Conservation (phyloP, 768 basidiomycete species). For the Hydnomerulius pinastri region DNA sequence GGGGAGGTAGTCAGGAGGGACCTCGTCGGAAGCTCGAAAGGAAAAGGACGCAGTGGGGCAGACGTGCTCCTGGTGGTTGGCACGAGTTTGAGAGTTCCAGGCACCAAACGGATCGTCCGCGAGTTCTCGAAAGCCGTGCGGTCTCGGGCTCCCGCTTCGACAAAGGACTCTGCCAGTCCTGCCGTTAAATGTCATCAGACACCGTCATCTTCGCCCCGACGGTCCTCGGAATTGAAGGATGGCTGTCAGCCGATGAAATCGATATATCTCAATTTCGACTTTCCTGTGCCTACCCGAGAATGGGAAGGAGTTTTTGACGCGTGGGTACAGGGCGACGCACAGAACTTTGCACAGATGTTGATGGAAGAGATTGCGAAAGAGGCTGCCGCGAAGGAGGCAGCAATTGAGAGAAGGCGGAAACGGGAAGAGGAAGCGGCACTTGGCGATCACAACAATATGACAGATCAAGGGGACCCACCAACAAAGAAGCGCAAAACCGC, state of each 20-base stretch:
- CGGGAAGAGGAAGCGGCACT: conserved; percentile 48
- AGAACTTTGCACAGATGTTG: conserved; percentile 68
- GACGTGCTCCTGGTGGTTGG: conserved; percentile 89
- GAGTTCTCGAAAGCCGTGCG: conserved; percentile 82
- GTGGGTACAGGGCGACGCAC: conserved; percentile 89
- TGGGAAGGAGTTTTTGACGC: conserved; percentile 92
- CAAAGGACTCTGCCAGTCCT: conserved; percentile 30
- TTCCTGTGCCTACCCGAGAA: conserved; percentile 80
- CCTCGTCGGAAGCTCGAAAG: conserved; percentile 67
- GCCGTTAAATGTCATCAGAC: conserved; percentile 36
- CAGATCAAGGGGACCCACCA: conserved; percentile 13
- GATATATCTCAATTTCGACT: conserved; percentile 85
- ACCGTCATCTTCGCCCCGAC: conserved; percentile 52
- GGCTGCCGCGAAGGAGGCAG: conserved; percentile 52
- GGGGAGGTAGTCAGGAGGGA: conserved; percentile 84
- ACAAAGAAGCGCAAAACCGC: conserved; percentile 28
- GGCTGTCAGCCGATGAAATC: conserved; percentile 61
- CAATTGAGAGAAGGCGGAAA: conserved; percentile 55
- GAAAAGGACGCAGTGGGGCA: conserved; percentile 70
- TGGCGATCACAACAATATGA: conserved; percentile 13
- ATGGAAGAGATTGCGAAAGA: conserved; percentile 60
- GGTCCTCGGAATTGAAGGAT: conserved; percentile 35
- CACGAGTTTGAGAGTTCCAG: conserved; percentile 85
- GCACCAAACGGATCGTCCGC: conserved; percentile 88
- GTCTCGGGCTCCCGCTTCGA: conserved; percentile 43